Base-by-base conservation (phyloP, 306 rosid genomes). In the Coriaria nepalensis region DNA sequence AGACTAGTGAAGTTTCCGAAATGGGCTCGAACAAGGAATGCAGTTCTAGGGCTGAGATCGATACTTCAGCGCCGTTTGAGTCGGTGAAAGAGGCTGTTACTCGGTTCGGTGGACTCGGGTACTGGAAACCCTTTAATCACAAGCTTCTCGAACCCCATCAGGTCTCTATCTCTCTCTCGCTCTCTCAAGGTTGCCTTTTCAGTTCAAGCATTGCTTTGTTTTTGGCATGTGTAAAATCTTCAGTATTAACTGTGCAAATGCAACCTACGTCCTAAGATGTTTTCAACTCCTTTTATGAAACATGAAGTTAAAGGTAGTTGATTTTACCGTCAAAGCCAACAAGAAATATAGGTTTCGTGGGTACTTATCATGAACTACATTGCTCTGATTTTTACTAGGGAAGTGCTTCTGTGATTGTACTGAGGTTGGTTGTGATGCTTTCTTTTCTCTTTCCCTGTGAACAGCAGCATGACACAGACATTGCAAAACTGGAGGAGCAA, bases 11-110 rank as follows among this genome's bases (percentile, higher is more conserved):
- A 13, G 6, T 20, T 32, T 37, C 43, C 14, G 52, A 12, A 20
- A 20, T 20, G 29, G 29, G 29, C 3, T 20, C 29, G 62, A 34
- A 29, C 13, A 49, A 41, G 43, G 57, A 47, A 50, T 11, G 20
- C 6, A 53, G 50, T 65, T 37, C 55, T 5, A 64, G 80, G 70
- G 71, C 82, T 0, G 94, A 82, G 73, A 51, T 82, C 67, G 96
- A 87, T 50, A 87, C 94, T 5, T 87, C 94, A 0, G 87, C 70
- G 0, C 94, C 96, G 0, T 77, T 87, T 59, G 80, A 82, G 45
- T 82, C 96, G 9, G 94, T 87, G 43, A 82, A 78, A 52, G 94
- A 82, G 33, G 94, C 96, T 0, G 94, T 71, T 5, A 67, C 51
- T 34, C 72, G 73, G 12, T 87, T 87, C 46, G 94, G 92, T 4